Evolutionary conservation across 192 early-diverging fungal genomes (phyloP).

Genomic region (Gonapodya sp.): DNA sequence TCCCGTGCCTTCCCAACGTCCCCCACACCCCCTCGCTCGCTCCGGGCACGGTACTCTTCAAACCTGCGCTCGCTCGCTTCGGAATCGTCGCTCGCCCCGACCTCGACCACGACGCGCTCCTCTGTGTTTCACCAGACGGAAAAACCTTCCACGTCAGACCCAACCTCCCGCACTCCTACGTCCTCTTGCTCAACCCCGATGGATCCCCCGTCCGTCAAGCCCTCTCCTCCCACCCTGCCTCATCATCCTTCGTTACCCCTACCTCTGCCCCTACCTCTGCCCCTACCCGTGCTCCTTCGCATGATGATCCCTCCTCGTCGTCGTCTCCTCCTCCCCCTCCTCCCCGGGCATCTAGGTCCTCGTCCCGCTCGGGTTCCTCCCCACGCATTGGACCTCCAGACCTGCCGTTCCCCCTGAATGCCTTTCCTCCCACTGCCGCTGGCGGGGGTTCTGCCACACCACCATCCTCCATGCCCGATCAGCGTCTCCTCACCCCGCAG

Average conservation of each 20-base stretch:
- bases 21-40: not conserved
- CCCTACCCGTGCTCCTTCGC: not conserved
- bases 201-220: not conserved
- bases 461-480: too few relatives aligned
- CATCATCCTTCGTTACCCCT: not conserved
- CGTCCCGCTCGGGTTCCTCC: too few relatives aligned
- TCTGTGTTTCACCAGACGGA: not conserved
- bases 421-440: too few relatives aligned
- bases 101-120: not conserved
- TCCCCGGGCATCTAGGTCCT: too few relatives aligned
- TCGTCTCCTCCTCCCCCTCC: not conserved
- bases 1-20: too few relatives aligned
- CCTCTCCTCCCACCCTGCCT: not conserved
- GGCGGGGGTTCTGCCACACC: too few relatives aligned
- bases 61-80: not conserved
- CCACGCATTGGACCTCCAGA: too few relatives aligned
- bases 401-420: too few relatives aligned
- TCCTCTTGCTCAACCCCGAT: not conserved
- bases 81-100: not conserved
- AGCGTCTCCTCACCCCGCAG: too few relatives aligned
- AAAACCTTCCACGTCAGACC: not conserved
- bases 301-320: not conserved
- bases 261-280: not conserved
- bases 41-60: not conserved
- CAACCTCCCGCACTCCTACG: not conserved